A percentile compares a stretch with the other conserved stretches of the same genome.
These are phyloP conservation scores for Setaria viridis DNA, from an alignment of 202 grass and related monocot species.

Conservation along the genomic window DNA sequence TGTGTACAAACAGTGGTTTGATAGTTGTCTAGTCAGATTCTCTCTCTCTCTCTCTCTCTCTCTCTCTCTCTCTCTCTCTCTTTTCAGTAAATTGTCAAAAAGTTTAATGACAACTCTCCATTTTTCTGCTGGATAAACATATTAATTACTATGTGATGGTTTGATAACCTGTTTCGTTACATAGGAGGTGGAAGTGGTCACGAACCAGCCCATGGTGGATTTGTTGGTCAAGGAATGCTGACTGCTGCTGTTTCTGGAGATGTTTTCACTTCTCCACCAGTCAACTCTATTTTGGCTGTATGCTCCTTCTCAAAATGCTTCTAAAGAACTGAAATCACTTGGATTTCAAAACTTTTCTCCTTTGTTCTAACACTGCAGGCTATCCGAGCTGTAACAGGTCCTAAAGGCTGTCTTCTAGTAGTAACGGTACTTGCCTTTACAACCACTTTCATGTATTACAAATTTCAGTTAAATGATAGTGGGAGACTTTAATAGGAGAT, in stretches of 20 bases:
- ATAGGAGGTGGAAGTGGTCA: conserved; percentile 96
- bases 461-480: conserved; percentile 7
- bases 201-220: conserved; percentile 92
- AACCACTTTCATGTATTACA: conserved; percentile 4
- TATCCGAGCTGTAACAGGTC: conserved; percentile 93
- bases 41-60: neutral
- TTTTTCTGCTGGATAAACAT: neutral
- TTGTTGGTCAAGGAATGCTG: conserved; percentile 96
- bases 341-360: conserved; percentile 25
- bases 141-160: neutral
- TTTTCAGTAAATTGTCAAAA: conserved; percentile 1
- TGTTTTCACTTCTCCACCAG: conserved; percentile 89
- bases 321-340: neutral
- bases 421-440: conserved; percentile 68
- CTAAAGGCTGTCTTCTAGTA: conserved; percentile 94
- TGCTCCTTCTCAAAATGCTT: conserved; percentile 33
- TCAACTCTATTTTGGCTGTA: conserved; percentile 93
- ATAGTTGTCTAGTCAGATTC: neutral
- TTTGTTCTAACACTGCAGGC: conserved; percentile 59
- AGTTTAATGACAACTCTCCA: neutral
- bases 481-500: neutral
- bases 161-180: conserved; percentile 27
- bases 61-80: neutral
- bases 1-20: neutral
- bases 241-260: conserved; percentile 97